phyloP scores from a whole-genome alignment of 2,329 filamentous ascomycete genomes.

The Macrophomina tecta region DNA sequence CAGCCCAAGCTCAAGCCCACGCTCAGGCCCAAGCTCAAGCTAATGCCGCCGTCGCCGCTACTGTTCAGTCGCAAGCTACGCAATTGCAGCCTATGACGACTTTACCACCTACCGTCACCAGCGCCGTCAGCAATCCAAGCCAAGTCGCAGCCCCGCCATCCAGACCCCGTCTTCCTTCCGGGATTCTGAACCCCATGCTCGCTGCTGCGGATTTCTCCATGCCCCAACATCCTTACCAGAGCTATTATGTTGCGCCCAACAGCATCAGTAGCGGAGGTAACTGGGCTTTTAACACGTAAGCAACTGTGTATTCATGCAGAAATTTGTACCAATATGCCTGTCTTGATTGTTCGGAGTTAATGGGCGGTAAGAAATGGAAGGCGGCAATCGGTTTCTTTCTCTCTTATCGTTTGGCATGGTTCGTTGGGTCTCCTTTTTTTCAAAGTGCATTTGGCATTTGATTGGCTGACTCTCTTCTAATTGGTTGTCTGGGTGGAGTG shows the following conservation, averaged over 20 bases:
- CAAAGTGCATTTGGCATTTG: no score
- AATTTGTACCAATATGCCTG: no score
- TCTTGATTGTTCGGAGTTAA: no score
- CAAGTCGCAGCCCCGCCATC: conserved; percentile 32
- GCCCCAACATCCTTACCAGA: conserved; percentile 81
- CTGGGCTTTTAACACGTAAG: conserved; percentile 25
- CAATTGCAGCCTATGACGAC: conserved; percentile 23
- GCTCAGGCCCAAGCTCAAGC: conserved; percentile 2
- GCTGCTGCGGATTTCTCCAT: conserved; percentile 76
- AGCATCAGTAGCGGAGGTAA: conserved; percentile 37
- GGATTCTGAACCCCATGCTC: conserved; percentile 73
- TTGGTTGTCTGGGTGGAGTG: no score
- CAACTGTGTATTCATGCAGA: no score
- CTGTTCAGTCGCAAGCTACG: conserved; percentile 24
- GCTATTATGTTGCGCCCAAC: conserved; percentile 77
- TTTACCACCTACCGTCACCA: neutral
- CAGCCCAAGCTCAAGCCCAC: conserved; percentile 3
- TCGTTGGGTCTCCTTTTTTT: no score
- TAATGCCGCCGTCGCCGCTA: neutral
- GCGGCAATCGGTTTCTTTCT: no score
- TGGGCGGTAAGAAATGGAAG: no score
- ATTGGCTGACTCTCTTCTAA: no score
- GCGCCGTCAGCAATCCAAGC: neutral
- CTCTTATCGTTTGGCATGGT: no score
- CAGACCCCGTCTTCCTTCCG: conserved; percentile 48